Evolutionary conservation across 176 grass and related monocot genomes (phyloP).

Genomic region (Juncus inflexus): DNA sequence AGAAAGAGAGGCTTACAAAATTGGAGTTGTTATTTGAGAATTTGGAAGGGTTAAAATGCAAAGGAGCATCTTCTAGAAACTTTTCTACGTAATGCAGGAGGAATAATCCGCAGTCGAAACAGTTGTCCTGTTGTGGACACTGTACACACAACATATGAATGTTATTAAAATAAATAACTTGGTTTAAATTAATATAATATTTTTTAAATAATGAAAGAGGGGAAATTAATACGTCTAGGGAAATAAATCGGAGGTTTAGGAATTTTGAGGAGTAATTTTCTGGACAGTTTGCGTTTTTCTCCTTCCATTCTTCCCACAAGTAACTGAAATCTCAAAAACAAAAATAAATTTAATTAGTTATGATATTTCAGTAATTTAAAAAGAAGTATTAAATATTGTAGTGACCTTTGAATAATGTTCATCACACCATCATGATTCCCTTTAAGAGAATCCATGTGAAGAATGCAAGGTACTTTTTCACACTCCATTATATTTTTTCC

Average conservation of each 20-base stretch:
- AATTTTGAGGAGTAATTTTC: slow-evolving; percentile 62
- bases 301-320: slow-evolving; percentile 98
- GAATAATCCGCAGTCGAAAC: slow-evolving; percentile 92
- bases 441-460: slow-evolving; percentile 99
- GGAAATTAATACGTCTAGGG: slow-evolving; percentile 75
- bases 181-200: slow-evolving; percentile 8
- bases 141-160: slow-evolving; percentile 35
- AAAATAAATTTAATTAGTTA: background rate
- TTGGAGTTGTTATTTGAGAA: slow-evolving; percentile 38
- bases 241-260: slow-evolving; percentile 81
- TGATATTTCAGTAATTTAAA: no score
- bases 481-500: slow-evolving; percentile 38
- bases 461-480: slow-evolving; percentile 70
- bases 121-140: slow-evolving; percentile 98
- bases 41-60: slow-evolving; percentile 62
- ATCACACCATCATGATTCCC: slow-evolving; percentile 92
- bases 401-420: slow-evolving; percentile 87
- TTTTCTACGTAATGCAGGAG: slow-evolving; percentile 86
- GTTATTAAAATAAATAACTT: slow-evolving; percentile 12
- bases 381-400: no score
- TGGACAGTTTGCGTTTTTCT: slow-evolving; percentile 62
- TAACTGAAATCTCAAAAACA: slow-evolving; percentile 54
- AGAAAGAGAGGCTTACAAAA: slow-evolving; percentile 68
- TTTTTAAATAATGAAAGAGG: background rate
- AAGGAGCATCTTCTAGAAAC: slow-evolving; percentile 80